These are phyloP conservation scores for Russula lepida DNA, from an alignment of 768 basidiomycete species.

Conservation along the genomic window DNA sequence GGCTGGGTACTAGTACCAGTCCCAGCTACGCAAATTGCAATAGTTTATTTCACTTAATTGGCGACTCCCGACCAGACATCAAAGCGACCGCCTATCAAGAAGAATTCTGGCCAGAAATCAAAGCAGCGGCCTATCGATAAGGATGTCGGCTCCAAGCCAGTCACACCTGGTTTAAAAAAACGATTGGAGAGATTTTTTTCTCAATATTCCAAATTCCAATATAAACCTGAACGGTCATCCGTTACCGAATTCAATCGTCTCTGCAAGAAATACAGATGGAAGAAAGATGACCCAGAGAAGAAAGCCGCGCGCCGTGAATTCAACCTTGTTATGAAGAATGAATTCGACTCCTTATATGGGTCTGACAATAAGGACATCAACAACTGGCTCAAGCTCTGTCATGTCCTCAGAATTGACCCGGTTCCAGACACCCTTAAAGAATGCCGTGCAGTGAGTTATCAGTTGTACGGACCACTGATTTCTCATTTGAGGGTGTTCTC, in stretches of 20 bases:
- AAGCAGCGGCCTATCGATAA: not conserved
- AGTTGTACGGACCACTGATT: not conserved
- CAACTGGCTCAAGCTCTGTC: constrained; percentile 20
- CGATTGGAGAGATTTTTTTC: constrained; percentile 19
- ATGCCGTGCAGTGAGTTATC: not conserved
- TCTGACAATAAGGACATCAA: constrained; percentile 14
- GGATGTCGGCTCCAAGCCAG: not conserved
- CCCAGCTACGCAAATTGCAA: no score
- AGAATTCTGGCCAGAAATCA: not conserved
- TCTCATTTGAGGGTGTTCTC: not conserved
- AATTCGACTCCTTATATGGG: constrained; percentile 22
- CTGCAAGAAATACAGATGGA: not conserved
- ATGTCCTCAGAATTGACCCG: constrained; percentile 17
- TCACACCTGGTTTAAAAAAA: not conserved
- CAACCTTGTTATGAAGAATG: constrained; percentile 7
- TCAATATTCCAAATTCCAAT: constrained; percentile 14
- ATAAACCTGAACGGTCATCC: constrained; percentile 4
- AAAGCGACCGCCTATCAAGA: not conserved
- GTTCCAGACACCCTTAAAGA: constrained; percentile 1
- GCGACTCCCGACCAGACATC: no score
- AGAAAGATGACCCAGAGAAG: not conserved
- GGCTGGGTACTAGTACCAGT: no score
- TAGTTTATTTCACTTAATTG: no score
- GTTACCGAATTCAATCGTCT: constrained; percentile 14
- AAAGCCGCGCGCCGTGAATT: not conserved